Conservation (phyloP, 352 stramenopile species). For the Globisporangium cystogenes region DNA sequence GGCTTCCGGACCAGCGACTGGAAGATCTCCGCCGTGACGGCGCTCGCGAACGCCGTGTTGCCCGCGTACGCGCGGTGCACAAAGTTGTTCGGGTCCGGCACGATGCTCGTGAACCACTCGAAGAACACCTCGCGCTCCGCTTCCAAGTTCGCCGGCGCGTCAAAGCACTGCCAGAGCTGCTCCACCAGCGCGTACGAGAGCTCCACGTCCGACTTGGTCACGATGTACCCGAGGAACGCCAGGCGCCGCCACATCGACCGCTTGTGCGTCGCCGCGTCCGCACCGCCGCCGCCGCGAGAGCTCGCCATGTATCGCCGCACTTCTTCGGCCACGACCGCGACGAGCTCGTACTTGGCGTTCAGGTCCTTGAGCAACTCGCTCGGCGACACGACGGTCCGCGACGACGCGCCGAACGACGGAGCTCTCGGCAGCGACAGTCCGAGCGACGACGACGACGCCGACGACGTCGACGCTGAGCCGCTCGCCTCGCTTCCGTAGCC, state of each 20-base stretch:
- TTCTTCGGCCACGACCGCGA: constrained; percentile 52
- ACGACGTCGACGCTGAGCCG: constrained; percentile 28
- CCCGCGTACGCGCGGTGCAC: constrained; percentile 57
- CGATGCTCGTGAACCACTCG: constrained; percentile 59
- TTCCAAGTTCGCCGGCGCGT: constrained; percentile 19
- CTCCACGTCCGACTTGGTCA: constrained; percentile 69
- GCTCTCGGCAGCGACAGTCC: constrained; percentile 26
- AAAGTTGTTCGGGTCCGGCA: constrained; percentile 67
- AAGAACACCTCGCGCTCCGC: constrained; percentile 62
- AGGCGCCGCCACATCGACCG: constrained; percentile 37
- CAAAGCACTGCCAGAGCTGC: constrained; percentile 59
- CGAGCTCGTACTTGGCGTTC: constrained; percentile 52
- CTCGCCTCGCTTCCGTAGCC: constrained; percentile 32
- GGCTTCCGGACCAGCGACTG: constrained; percentile 29
- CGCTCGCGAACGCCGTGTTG: constrained; percentile 52
- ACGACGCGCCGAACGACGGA: constrained; percentile 12
- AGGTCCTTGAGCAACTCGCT: constrained; percentile 64
- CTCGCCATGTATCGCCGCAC: constrained; percentile 36
- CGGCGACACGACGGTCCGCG: constrained; percentile 31
- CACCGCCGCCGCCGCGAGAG: background rate
- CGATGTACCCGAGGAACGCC: constrained; percentile 69
- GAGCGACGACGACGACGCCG: constrained; percentile 29
- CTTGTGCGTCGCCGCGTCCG: constrained; percentile 4
- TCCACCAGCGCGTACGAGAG: constrained; percentile 56
- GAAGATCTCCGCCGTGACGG: constrained; percentile 44